Conservation (phyloP, 2,329 filamentous ascomycete species). For the Sclerotinia trifoliorum region DNA sequence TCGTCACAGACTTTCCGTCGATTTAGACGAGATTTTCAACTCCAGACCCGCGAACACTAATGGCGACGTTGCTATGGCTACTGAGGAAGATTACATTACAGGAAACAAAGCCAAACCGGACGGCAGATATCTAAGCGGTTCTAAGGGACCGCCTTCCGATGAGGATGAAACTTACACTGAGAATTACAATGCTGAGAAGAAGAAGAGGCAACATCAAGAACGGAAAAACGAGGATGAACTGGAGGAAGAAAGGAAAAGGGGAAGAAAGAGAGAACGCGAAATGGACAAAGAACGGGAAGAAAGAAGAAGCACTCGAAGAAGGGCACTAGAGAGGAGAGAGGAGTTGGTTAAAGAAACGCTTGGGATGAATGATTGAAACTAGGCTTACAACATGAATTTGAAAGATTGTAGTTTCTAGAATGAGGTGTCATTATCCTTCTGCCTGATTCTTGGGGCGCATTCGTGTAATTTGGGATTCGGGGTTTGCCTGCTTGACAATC, state of each 20-base stretch:
- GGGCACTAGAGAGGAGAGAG: background rate
- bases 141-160: background rate
- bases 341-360: background rate
- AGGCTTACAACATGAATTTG: too few species aligned
- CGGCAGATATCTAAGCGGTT: background rate
- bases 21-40: background rate
- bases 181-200: background rate
- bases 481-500: too few species aligned
- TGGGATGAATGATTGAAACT: background rate
- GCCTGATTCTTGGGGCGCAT: too few species aligned
- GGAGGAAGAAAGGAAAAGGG: background rate
- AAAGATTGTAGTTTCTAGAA: too few species aligned
- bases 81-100: background rate
- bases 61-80: too few species aligned
- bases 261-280: background rate
- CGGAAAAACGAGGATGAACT: background rate
- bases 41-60: background rate
- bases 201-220: background rate
- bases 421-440: too few species aligned
- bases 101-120: background rate
- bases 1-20: background rate
- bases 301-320: background rate
- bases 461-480: too few species aligned
- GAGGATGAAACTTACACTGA: background rate
- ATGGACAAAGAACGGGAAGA: background rate